Evolutionary conservation across 495 filamentous ascomycete species (phyloP), one percentile per base, ranked within the genome.

Genomic region (Neurospora sp.): DNA sequence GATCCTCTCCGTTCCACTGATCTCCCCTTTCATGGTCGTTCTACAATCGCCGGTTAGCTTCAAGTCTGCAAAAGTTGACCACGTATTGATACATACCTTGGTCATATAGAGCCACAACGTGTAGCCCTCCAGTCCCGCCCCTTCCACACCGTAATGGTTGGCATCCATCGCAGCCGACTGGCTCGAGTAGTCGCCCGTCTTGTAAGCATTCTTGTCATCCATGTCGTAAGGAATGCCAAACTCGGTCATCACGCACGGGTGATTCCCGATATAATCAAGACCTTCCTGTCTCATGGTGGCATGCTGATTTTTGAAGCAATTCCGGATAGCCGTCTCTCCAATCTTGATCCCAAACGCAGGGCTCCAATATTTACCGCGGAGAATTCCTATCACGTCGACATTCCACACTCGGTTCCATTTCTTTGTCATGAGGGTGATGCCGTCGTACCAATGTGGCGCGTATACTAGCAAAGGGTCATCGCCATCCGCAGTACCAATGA

Each of bases 181-280:
- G 74, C 93, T 97, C 71, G 92, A 91, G 78, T 96, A 99, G 77
- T 99, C 92, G 4, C 96, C 96, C n/a, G 94, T 97, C 79, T 92
- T 92, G 81, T 99, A 99, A 2, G 96, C 96, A 75, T 94, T 83
- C 81, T 97, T 92, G 72, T 96, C 89, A 77, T 99, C 94, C 96
- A 99, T 99, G 80, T 99, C 96, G 78, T 97, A 99, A 0, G 96
- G 96, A 73, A 98, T 97, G 35, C 96, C 96, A 76, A 98, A 97
- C 77, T 99, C 96, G 1, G 93, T 96, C 79, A 97, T 92, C 12
- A 99, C 83, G 75, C 95, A 91, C 1, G 96, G 96, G 75, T 96
- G 96, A 41, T 91, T 88, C 18, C 96, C 96, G 87, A 97, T 93
- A 71, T 95, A 90, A 41, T 95, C 91, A 20, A 90, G 81, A n/a